Percentiles rank a stretch among this genome's conserved stretches.
phyloP scores from a whole-genome alignment of 441 rosid species.

The Eutrema salsugineum region DNA sequence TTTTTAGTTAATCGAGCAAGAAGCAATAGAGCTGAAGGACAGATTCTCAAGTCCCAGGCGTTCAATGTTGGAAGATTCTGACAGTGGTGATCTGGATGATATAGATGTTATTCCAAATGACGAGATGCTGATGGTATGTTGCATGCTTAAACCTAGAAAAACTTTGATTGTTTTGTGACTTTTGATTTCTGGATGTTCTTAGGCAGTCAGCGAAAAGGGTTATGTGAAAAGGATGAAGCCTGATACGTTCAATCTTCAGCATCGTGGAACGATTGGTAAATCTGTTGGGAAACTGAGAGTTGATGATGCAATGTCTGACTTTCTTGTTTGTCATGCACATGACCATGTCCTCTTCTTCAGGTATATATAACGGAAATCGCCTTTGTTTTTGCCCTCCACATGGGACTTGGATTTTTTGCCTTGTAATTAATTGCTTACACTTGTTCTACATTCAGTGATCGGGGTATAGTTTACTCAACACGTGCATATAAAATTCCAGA shows the following conservation, averaged over 20 bases:
- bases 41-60: slow-evolving; percentile 76
- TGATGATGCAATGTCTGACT: slow-evolving; percentile 94
- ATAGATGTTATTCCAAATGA: slow-evolving; percentile 95
- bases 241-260: slow-evolving; percentile 85
- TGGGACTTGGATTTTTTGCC: neutral
- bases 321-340: slow-evolving; percentile 87
- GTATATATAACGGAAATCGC: slow-evolving; percentile 31
- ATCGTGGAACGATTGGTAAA: slow-evolving; percentile 96
- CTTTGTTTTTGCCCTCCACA: neutral
- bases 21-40: slow-evolving; percentile 79
- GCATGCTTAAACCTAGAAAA: slow-evolving; percentile 10
- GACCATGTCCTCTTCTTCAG: slow-evolving; percentile 94
- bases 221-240: slow-evolving; percentile 96
- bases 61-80: slow-evolving; percentile 78
- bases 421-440: neutral
- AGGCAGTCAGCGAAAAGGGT: slow-evolving; percentile 97
- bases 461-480: slow-evolving; percentile 88
- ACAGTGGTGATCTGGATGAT: slow-evolving; percentile 82
- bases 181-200: slow-evolving; percentile 29
- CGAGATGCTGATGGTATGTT: slow-evolving; percentile 81
- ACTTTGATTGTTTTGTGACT: slow-evolving; percentile 1
- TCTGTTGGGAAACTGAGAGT: slow-evolving; percentile 91
- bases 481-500: slow-evolving; percentile 98
- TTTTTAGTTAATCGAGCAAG: slow-evolving; percentile 77
- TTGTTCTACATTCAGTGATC: slow-evolving; percentile 54